Evolutionary conservation across 129 eudicot genomes (phyloP).

Genomic region (Centaurea solstitialis): DNA sequence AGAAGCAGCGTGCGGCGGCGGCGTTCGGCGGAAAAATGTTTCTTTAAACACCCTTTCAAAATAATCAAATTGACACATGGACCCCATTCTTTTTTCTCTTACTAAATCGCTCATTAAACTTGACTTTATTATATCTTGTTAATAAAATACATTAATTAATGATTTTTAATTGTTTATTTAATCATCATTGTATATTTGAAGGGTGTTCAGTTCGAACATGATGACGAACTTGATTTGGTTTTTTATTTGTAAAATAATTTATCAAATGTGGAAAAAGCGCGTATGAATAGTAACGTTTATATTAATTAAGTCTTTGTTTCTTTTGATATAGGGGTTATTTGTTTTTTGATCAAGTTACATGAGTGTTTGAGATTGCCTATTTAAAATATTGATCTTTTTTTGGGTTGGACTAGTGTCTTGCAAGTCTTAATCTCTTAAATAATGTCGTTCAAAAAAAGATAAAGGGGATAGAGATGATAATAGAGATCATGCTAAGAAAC

Average conservation of each 20-base stretch:
- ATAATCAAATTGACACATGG: conserved; percentile 15
- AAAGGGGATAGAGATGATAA: no score
- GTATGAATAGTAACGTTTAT: not conserved
- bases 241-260: not conserved
- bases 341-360: no score
- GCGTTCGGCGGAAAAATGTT: conserved; percentile 91
- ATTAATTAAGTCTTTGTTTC: not conserved
- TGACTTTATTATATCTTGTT: not conserved
- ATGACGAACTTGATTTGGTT: not conserved
- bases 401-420: no score
- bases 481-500: no score
- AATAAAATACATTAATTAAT: not conserved
- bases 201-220: not conserved
- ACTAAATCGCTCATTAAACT: conserved; percentile 35
- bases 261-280: not conserved
- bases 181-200: not conserved
- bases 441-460: no score
- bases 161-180: not conserved
- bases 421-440: no score
- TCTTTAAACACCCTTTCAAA: conserved; percentile 36
- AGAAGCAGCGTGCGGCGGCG: conserved; percentile 82
- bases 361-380: no score
- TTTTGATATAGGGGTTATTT: not conserved
- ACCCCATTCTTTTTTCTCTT: conserved; percentile 21
- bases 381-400: no score